Base-by-base conservation (phyloP, 306 rosid species). In the Inga laurina region DNA sequence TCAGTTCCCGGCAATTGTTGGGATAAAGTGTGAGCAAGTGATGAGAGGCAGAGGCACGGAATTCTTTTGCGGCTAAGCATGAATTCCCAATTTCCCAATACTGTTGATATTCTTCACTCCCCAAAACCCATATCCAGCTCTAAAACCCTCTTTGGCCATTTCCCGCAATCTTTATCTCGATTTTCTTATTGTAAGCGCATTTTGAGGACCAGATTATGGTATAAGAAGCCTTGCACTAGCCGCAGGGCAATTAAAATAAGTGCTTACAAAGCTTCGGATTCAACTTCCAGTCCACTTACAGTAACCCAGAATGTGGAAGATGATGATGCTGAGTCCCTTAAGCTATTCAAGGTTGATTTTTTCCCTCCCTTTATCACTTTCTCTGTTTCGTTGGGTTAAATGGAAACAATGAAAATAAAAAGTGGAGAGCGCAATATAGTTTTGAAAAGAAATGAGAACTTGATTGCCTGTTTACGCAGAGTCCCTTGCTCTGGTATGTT, bases 261-360 rank as follows among this genome's bases (percentile, higher is more conserved):
- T 64, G 76, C 88, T 78, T 77, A 69, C 22, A 80, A 70, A 18
- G 88, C 86, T 72, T 78, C 92, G 4, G 48, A 43, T 79, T 82
- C 90, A 39, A 82, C 87, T 84, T 81, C 90, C 76, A 86, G 78
- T 78, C 79, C 92, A 37, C 79, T 84, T 76, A 11, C 73, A 7
- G 74, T 77, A 4, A 27, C 85, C 45, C 21, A 84, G 54, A 84
- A 72, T 76, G 71, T 61, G 52, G 88, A 89, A 72, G 92, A 87
- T 72, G 92, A 88, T 82, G 92, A 91, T 78, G 79, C 85, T 8
- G 90, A 93, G 64, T 93, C 97, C n/a, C 61, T 84, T 86, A 91
- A 87, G 89, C 86, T 91, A 61, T 93, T 95, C 78, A 87, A 95
- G 98, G 98, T 95, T 88, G 10, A 48, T 14, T 54, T 71, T 67